Evolutionary conservation across 352 stramenopile genomes (phyloP).

Genomic region (Globisporangium uncinulatum): DNA sequence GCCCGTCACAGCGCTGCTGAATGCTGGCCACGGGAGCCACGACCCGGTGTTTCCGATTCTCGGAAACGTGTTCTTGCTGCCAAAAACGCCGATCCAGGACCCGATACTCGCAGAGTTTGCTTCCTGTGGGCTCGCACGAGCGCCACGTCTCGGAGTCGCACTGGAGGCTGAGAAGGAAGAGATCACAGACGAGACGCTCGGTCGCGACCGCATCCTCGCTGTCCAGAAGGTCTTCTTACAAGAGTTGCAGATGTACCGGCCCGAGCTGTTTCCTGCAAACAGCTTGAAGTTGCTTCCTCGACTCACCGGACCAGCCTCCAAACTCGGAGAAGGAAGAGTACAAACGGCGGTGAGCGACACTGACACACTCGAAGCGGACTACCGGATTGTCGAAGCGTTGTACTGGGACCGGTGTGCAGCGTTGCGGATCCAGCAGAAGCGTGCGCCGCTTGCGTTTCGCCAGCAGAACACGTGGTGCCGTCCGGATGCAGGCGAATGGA

Average conservation of each 20-base stretch:
- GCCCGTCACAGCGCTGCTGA: slow-evolving; percentile 42
- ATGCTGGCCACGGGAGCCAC: slow-evolving; percentile 24
- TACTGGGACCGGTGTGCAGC: slow-evolving; percentile 82
- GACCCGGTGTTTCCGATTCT: slow-evolving; percentile 44
- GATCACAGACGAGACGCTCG: slow-evolving; percentile 26
- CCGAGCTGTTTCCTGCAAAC: slow-evolving; percentile 22
- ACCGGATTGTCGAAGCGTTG: slow-evolving; percentile 52
- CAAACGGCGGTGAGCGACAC: background rate
- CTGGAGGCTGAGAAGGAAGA: slow-evolving; percentile 11
- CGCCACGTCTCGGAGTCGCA: slow-evolving; percentile 15
- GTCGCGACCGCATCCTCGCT: slow-evolving; percentile 38
- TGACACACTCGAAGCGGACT: slow-evolving; percentile 2
- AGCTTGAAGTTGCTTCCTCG: slow-evolving; percentile 1
- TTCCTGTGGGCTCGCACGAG: slow-evolving; percentile 17
- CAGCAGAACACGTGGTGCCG: slow-evolving; percentile 64
- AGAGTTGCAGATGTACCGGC: slow-evolving; percentile 56
- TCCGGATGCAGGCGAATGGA: slow-evolving; percentile 66
- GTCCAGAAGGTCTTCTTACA: slow-evolving; percentile 56
- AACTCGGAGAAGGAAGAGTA: background rate
- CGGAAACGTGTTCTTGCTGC: slow-evolving; percentile 70
- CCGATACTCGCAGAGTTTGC: slow-evolving; percentile 46
- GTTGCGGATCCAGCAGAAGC: slow-evolving; percentile 48
- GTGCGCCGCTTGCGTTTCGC: slow-evolving; percentile 35
- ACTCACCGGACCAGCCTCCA: background rate
- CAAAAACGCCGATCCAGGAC: slow-evolving; percentile 56